Percentiles rank a stretch among this genome's conserved stretches.
Conservation (phyloP, 129 eudicot genomes). For the Artemisia tridentata region DNA sequence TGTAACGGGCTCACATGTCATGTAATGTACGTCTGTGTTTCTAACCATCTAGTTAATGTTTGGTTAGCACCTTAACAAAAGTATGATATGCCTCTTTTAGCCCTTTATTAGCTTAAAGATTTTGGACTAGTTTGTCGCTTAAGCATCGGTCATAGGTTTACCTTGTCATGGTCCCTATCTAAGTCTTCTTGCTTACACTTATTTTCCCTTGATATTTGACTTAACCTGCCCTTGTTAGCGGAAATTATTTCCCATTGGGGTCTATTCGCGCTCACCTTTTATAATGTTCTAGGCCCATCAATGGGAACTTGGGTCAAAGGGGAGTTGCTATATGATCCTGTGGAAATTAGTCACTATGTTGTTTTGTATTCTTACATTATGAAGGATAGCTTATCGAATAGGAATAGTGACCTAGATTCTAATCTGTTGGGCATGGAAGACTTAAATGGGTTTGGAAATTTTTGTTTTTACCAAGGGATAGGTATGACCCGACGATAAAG, state of each 20-base stretch:
- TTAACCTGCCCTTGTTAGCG: not conserved
- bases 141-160: not conserved
- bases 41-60: constrained; percentile 4
- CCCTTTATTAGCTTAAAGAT: not conserved
- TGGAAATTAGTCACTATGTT: not conserved
- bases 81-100: not conserved
- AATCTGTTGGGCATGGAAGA: constrained; percentile 14
- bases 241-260: not conserved
- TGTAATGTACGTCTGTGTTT: not conserved
- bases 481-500: not conserved
- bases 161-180: not conserved
- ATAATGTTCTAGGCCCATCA: constrained; percentile 8
- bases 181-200: not conserved
- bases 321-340: not conserved
- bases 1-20: not conserved
- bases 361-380: not conserved
- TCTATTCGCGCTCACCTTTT: constrained; percentile 7
- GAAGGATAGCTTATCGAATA: not conserved
- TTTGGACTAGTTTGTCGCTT: not conserved
- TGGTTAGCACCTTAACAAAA: not conserved
- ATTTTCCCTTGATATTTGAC: not conserved
- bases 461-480: too few species aligned
- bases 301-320: not conserved
- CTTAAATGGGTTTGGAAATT: not conserved
- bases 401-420: not conserved